Evolutionary conservation across 768 basidiomycete species (phyloP).

Genomic region (Candolleomyces efflorescens): DNA sequence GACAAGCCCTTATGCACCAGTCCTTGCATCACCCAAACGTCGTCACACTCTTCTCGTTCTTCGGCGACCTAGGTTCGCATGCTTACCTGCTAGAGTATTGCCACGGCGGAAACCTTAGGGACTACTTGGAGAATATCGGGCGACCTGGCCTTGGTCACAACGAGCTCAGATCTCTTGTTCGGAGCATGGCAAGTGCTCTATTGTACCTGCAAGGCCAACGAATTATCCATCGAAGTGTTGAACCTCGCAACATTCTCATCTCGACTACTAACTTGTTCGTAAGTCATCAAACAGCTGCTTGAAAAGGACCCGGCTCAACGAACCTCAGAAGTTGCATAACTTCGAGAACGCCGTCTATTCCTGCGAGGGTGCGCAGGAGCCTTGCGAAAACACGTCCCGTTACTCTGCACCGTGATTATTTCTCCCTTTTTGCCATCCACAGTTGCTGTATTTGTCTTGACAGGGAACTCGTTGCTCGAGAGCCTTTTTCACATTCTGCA

Average conservation of each 20-base stretch:
- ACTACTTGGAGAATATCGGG: constrained; percentile 22
- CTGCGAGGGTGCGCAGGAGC: constrained; percentile 11
- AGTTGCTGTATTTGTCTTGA: not conserved
- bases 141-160: constrained; percentile 24
- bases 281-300: constrained; percentile 14
- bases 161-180: constrained; percentile 33
- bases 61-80: constrained; percentile 24
- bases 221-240: constrained; percentile 43
- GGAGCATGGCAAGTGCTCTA: constrained; percentile 38
- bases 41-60: constrained; percentile 40
- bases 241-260: constrained; percentile 34
- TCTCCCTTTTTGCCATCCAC: not conserved
- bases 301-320: not conserved
- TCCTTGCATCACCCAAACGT: constrained; percentile 47
- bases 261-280: constrained; percentile 36
- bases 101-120: constrained; percentile 31
- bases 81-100: constrained; percentile 47
- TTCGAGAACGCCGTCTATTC: constrained; percentile 34
- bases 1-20: constrained; percentile 27
- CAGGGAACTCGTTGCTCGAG: constrained; percentile 36
- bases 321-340: constrained; percentile 40
- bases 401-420: constrained; percentile 39
- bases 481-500: constrained; percentile 28
- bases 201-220: constrained; percentile 36
- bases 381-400: not conserved